phyloP scores from a whole-genome alignment of 2,329 filamentous ascomycete genomes.

The Macrophomina tecta region DNA sequence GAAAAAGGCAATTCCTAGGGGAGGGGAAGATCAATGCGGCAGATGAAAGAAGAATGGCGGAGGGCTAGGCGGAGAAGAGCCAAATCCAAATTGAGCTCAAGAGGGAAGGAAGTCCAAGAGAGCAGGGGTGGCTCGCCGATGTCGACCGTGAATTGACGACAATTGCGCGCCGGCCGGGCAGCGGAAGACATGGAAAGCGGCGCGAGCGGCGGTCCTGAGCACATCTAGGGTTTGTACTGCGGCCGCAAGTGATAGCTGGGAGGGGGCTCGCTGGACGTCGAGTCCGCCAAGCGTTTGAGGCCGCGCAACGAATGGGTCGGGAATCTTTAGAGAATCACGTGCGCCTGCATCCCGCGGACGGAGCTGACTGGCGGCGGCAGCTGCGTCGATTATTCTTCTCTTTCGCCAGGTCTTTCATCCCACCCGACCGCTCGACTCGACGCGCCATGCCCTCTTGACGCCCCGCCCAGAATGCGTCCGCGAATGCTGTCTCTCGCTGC shows the following conservation, averaged over 20 bases:
- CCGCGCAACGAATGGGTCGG: constrained; percentile 7
- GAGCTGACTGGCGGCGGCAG: not conserved
- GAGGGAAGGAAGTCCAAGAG: constrained; percentile 26
- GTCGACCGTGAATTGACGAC: constrained; percentile 21
- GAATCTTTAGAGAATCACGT: constrained; percentile 20
- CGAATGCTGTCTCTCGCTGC: constrained; percentile 17
- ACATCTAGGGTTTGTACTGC: not conserved
- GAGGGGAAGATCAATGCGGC: constrained; percentile 11
- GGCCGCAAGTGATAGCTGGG: not conserved
- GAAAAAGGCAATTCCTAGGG: not conserved
- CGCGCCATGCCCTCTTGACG: constrained; percentile 24
- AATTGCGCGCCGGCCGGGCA: constrained; percentile 11
- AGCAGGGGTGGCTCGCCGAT: constrained; percentile 24
- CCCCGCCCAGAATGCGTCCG: constrained; percentile 23
- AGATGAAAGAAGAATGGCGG: constrained; percentile 2
- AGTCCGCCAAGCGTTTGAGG: constrained; percentile 14
- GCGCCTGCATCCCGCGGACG: not conserved
- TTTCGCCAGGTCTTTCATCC: not conserved
- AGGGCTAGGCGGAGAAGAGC: constrained; percentile 4
- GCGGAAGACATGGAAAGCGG: constrained; percentile 24
- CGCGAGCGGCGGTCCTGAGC: not conserved
- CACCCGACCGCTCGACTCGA: not conserved
- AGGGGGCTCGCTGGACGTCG: not conserved
- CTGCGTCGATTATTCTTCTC: not conserved
- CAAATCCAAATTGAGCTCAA: constrained; percentile 19